Evolutionary conservation across 352 stramenopile species (phyloP), one percentile per base, ranked within the genome.

Genomic region (Pythium plurisporium): DNA sequence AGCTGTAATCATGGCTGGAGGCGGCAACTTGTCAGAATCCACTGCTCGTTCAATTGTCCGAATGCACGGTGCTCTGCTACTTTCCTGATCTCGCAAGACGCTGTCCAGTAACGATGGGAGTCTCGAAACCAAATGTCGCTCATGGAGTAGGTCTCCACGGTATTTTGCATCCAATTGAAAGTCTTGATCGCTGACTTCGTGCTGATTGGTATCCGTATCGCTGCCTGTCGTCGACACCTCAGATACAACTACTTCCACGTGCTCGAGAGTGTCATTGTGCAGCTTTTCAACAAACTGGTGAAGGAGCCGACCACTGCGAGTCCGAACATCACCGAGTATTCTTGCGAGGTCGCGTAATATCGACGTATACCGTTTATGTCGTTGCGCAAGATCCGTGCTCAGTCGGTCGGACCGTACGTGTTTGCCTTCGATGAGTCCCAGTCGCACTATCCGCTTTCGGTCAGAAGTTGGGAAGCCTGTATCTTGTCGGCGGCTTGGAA

Each of bases 211-310:
- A 26, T 58, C 23, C 15, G 4, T 29, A 1, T 36, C n/a, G 27
- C 15, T 7, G 4, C 29, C 5, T 25, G 3, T 29, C 22, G 23
- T 44, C 19, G 38, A 45, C 19, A n/a, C n/a, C n/a, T n/a, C n/a
- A n/a, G n/a, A n/a, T n/a, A n/a, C n/a, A n/a, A n/a, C n/a, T n/a
- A 68, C 42, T 14, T 23, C 33, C 15, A 63, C 61, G 0, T 14
- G 25, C 22, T 44, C 34, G 4, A 42, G 30, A 11, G 59, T 62
- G 30, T 69, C 62, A 11, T 57, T 29, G 15, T 60, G 47, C 6
- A 69, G 44, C 47, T 61, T 50, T 23, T 61, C 47, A 2, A 59
- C 30, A 58, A 69, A 69, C 12, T 69, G 41, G 36, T 54, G 49
- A 2, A 64, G 27, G 5, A 69, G 14, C 9, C 55, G 27, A 0